Evolutionary conservation across 305 asterid genomes (phyloP).

Genomic region (Rubia peregrina): DNA sequence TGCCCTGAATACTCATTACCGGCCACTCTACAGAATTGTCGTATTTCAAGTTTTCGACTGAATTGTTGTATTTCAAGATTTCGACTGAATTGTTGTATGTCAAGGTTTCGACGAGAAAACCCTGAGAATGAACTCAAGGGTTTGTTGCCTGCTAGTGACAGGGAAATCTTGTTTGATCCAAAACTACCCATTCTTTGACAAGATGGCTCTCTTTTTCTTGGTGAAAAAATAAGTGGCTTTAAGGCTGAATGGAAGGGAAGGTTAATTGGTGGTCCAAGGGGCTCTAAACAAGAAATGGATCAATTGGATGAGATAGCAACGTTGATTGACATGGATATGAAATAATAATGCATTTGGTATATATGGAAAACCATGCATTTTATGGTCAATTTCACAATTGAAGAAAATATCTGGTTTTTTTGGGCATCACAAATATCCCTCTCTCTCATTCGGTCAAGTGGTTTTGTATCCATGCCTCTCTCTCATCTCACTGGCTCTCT

Average conservation of each 20-base stretch:
- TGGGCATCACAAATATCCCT: background rate
- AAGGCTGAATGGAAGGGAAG: background rate
- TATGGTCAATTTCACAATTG: conserved; percentile 1
- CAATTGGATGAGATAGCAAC: background rate
- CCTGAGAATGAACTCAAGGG: background rate
- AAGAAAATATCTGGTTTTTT: background rate
- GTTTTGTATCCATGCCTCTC: background rate
- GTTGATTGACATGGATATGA: background rate
- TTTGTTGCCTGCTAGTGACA: background rate
- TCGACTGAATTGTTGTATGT: background rate
- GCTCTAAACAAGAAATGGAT: background rate
- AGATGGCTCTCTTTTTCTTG: background rate
- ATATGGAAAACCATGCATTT: background rate
- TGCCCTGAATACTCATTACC: background rate
- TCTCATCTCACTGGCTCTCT: background rate
- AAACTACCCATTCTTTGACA: background rate
- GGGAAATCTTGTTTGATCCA: background rate
- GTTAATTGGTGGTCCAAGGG: conserved; percentile 9
- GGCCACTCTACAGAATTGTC: background rate
- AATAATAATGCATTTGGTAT: background rate
- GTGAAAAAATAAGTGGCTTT: background rate
- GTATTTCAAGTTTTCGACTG: background rate
- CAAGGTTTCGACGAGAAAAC: background rate
- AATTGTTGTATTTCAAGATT: background rate
- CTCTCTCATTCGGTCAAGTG: background rate